A percentile compares a stretch with the other conserved stretches of the same genome.
Evolutionary conservation across 345 rosid species (phyloP).

Genomic region (Syzygium oleosum): DNA sequence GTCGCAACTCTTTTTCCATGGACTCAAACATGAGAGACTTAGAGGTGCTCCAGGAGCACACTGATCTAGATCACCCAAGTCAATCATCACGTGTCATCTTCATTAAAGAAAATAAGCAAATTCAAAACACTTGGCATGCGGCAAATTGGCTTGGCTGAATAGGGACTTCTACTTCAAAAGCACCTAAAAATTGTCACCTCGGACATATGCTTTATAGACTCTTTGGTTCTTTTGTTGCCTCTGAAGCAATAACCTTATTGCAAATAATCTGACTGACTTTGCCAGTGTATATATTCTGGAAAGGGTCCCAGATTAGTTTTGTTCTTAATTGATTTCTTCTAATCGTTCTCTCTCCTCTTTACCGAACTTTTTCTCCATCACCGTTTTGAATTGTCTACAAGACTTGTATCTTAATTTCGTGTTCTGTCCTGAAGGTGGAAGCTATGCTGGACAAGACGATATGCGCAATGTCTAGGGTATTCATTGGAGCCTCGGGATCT

Average conservation of each 20-base stretch:
- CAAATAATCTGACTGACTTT: background rate
- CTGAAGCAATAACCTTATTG: background rate
- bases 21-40: background rate
- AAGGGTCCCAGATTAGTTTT: background rate
- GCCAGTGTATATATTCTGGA: background rate
- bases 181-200: background rate
- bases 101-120: background rate
- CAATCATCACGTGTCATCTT: background rate
- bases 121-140: background rate
- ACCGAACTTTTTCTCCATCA: background rate
- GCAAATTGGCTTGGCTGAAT: background rate
- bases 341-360: background rate
- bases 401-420: slow-evolving; percentile 5
- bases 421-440: slow-evolving; percentile 51
- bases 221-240: background rate
- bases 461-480: slow-evolving; percentile 67
- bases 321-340: background rate
- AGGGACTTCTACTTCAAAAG: background rate
- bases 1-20: background rate
- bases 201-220: background rate
- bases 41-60: background rate
- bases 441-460: slow-evolving; percentile 95
- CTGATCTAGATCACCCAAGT: background rate
- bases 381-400: background rate
- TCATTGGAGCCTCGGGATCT: slow-evolving; percentile 74